phyloP scores from a whole-genome alignment of 1,139 yeast genomes.

The Pichia sp. region DNA sequence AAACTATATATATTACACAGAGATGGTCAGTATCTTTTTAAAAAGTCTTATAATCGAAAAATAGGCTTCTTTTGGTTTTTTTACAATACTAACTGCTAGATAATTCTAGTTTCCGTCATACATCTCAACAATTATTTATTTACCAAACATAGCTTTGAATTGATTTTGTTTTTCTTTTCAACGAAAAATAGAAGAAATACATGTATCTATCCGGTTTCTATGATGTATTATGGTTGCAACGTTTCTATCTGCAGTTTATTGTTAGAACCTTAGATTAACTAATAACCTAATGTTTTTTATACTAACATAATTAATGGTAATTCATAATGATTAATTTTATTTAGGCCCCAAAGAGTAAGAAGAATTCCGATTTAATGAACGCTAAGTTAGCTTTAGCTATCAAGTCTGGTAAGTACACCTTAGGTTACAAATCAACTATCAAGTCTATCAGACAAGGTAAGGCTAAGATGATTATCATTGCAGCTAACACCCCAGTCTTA shows the following conservation, averaged over 20 bases:
- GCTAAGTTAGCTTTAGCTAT: slow-evolving; percentile 96
- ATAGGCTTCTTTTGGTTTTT: too few species aligned
- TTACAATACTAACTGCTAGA: slow-evolving; percentile 7
- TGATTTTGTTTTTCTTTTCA: too few species aligned
- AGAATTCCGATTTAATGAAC: slow-evolving; percentile 92
- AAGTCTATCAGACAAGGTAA: slow-evolving; percentile 98
- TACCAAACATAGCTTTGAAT: too few species aligned
- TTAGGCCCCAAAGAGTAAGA: slow-evolving; percentile 89
- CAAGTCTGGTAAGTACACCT: slow-evolving; percentile 99
- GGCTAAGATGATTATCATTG: slow-evolving; percentile 97
- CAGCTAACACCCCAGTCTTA: slow-evolving; percentile 99
- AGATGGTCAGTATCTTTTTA: slow-evolving; percentile 84
- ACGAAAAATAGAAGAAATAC: too few species aligned
- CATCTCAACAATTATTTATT: background rate
- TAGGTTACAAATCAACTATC: slow-evolving; percentile 99
- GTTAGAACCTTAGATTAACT: too few species aligned
- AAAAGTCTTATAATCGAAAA: too few species aligned
- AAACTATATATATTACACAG: slow-evolving; percentile 57
- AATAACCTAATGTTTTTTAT: background rate
- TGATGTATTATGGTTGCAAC: too few species aligned
- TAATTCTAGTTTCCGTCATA: background rate
- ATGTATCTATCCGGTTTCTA: too few species aligned
- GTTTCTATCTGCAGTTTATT: too few species aligned
- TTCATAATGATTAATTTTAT: background rate
- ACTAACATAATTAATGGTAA: slow-evolving; percentile 7